Evolutionary conservation across 495 filamentous ascomycete genomes (phyloP).

Genomic region (Tuber magnatum): DNA sequence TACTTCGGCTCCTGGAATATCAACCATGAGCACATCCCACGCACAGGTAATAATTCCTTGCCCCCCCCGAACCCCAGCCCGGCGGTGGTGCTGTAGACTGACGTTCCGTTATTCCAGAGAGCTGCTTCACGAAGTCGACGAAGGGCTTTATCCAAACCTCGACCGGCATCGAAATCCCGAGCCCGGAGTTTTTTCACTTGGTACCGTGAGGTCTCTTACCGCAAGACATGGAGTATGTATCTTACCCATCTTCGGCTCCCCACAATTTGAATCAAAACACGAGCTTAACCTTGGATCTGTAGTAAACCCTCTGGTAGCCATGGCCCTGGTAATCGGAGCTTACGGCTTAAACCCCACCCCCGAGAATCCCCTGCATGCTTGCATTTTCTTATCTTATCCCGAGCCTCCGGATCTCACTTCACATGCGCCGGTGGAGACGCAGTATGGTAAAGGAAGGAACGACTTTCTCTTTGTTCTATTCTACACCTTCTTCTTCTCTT

Average conservation of each 20-base stretch:
- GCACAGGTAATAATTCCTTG: conserved; percentile 26
- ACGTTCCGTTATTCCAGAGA: conserved; percentile 25
- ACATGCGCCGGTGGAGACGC: conserved; percentile 46
- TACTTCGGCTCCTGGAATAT: conserved; percentile 38
- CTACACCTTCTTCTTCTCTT: conserved; percentile 81
- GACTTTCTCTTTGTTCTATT: conserved; percentile 85
- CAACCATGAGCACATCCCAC: conserved; percentile 38
- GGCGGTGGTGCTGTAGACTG: conserved; percentile 7
- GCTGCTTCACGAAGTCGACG: conserved; percentile 35
- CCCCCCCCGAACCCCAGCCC: not conserved
- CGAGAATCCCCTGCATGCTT: conserved; percentile 74
- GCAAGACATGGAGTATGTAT: conserved; percentile 41
- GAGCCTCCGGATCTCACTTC: conserved; percentile 50
- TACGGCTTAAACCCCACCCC: conserved; percentile 73
- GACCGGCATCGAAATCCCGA: conserved; percentile 17
- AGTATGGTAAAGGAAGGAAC: conserved; percentile 83
- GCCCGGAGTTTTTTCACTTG: conserved; percentile 30
- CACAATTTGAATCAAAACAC: not conserved
- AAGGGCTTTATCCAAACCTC: conserved; percentile 25
- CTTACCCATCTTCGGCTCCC: too few relatives aligned
- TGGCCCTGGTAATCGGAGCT: conserved; percentile 55
- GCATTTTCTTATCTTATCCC: conserved; percentile 90
- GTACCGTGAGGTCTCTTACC: conserved; percentile 40
- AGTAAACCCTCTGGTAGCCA: conserved; percentile 66
- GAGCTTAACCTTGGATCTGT: conserved; percentile 13